A percentile compares a stretch with the other conserved stretches of the same genome.
Evolutionary conservation across 2,329 filamentous ascomycete genomes (phyloP).

Genomic region (Aspergillus sp.): DNA sequence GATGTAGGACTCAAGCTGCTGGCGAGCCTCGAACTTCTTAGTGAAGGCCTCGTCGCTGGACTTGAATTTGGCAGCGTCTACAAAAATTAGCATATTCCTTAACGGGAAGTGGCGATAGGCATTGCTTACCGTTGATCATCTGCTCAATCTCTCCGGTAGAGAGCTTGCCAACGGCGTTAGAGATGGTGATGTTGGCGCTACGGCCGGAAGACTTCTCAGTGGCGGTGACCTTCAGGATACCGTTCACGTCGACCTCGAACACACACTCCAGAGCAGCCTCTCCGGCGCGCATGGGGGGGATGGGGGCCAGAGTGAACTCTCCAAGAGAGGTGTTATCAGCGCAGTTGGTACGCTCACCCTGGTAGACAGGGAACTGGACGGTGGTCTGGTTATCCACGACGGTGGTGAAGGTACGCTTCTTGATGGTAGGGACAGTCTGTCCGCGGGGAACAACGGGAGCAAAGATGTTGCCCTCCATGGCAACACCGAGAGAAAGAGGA

Average conservation of each 20-base stretch:
- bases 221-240: constrained; percentile 98
- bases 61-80: constrained; percentile 98
- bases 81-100: background rate
- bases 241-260: constrained; percentile 99
- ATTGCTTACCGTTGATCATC: constrained; percentile 77
- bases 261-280: constrained; percentile 96
- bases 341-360: constrained; percentile 97
- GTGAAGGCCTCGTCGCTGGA: constrained; percentile 94
- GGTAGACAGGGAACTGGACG: constrained; percentile 88
- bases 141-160: constrained; percentile 91
- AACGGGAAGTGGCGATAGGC: background rate
- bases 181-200: constrained; percentile 99
- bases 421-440: constrained; percentile 72
- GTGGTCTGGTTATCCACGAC: constrained; percentile 66
- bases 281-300: constrained; percentile 82
- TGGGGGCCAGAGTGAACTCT: constrained; percentile 93
- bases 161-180: constrained; percentile 98
- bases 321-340: constrained; percentile 97
- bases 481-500: constrained; percentile 94
- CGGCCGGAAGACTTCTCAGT: constrained; percentile 98
- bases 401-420: constrained; percentile 89
- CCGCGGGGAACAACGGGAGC: constrained; percentile 85
- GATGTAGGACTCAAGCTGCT: constrained; percentile 99
- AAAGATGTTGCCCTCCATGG: constrained; percentile 99
- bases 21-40: constrained; percentile 98